Percentiles rank a stretch among this genome's conserved stretches.
phyloP scores from a whole-genome alignment of 2,329 filamentous ascomycete genomes.

The Colletotrichum spaethianum region DNA sequence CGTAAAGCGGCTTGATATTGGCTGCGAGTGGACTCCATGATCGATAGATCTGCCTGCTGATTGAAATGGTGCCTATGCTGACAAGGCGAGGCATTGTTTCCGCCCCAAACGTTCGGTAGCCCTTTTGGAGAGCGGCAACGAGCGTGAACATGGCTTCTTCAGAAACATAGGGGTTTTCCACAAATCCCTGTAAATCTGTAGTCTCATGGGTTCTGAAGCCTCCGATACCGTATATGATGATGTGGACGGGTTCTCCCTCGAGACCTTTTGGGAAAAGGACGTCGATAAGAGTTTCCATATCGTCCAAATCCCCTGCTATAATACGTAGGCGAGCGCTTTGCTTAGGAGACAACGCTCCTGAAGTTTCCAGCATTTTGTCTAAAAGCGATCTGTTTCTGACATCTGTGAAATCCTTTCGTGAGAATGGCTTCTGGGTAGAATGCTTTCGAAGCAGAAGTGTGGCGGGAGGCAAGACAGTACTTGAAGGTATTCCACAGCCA shows the following conservation, averaged over 20 bases:
- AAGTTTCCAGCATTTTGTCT: background rate
- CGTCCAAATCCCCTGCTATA: background rate
- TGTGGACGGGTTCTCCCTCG: slow-evolving; percentile 6
- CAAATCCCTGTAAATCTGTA: background rate
- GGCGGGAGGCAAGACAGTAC: background rate
- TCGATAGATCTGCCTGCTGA: background rate
- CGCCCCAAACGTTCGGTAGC: background rate
- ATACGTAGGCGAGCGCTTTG: background rate
- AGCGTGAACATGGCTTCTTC: background rate
- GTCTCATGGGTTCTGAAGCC: slow-evolving; percentile 9
- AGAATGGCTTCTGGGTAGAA: background rate
- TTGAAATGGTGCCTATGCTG: slow-evolving; percentile 8
- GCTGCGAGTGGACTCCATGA: background rate
- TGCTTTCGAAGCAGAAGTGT: too few relatives aligned
- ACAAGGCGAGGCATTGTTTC: background rate
- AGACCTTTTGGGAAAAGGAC: slow-evolving; percentile 7
- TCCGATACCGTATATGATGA: slow-evolving; percentile 18
- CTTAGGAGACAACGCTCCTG: background rate
- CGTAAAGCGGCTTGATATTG: background rate
- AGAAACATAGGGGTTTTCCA: background rate
- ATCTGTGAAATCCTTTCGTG: background rate
- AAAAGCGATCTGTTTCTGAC: background rate
- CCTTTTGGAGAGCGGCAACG: background rate
- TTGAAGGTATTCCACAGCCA: too few relatives aligned
- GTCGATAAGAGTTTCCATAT: background rate